These are phyloP conservation scores for Lindgomyces ingoldianus DNA, from an alignment of 495 filamentous ascomycete genomes.

Conservation along the genomic window DNA sequence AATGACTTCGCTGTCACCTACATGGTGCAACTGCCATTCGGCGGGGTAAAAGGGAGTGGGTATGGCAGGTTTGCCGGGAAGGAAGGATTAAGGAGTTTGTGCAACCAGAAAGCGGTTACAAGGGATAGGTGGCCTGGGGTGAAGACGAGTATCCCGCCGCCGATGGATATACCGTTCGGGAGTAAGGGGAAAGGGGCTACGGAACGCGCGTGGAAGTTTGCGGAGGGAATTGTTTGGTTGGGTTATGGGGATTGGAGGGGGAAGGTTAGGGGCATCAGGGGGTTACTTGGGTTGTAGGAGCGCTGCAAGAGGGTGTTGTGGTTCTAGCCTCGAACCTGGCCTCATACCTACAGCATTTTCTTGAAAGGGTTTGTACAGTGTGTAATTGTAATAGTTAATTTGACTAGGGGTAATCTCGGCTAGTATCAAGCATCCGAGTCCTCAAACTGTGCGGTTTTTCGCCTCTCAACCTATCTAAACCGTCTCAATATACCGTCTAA, in stretches of 20 bases:
- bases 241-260: slow-evolving; percentile 59
- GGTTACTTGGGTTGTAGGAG: slow-evolving; percentile 45
- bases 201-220: slow-evolving; percentile 58
- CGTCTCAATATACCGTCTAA: slow-evolving; percentile 74
- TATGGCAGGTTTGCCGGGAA: slow-evolving; percentile 92
- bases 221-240: slow-evolving; percentile 62
- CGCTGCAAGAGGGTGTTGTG: not conserved
- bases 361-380: too few species aligned
- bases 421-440: not conserved
- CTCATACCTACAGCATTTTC: too few species aligned
- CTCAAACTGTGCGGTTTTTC: slow-evolving; percentile 66
- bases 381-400: too few species aligned
- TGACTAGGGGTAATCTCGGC: too few species aligned
- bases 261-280: slow-evolving; percentile 52
- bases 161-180: slow-evolving; percentile 82
- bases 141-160: slow-evolving; percentile 73
- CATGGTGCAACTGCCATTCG: slow-evolving; percentile 89
- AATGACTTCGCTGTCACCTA: slow-evolving; percentile 96
- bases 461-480: too few species aligned
- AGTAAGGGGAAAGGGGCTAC: slow-evolving; percentile 45
- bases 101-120: slow-evolving; percentile 84
- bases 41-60: slow-evolving; percentile 80
- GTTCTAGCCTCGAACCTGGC: too few species aligned
- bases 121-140: slow-evolving; percentile 67
- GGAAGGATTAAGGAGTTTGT: slow-evolving; percentile 80